Percentiles rank a stretch among this genome's conserved stretches.
Conservation (phyloP, 768 basidiomycete species). For the Hortiboletus campestris region DNA sequence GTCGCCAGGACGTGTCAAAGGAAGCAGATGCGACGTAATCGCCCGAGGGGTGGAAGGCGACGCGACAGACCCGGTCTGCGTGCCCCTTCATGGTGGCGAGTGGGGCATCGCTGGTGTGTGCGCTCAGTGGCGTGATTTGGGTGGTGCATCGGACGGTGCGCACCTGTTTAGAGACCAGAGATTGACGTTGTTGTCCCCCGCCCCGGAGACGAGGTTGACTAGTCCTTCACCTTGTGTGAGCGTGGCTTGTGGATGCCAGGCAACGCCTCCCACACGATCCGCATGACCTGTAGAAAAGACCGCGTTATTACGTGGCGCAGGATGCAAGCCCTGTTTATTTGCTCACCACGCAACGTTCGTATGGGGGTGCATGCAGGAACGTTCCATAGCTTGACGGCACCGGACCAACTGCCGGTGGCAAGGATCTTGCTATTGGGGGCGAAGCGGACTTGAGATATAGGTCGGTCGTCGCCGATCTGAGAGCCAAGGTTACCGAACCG, state of each 20-base stretch:
- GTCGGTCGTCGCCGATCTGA: slow-evolving; percentile 96
- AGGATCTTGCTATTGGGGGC: slow-evolving; percentile 86
- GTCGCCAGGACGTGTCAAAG: slow-evolving; percentile 95
- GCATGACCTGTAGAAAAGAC: slow-evolving; percentile 58
- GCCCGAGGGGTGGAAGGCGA: slow-evolving; percentile 96
- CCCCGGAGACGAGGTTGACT: slow-evolving; percentile 89
- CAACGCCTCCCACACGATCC: slow-evolving; percentile 92
- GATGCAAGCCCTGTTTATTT: neutral
- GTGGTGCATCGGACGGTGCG: slow-evolving; percentile 12
- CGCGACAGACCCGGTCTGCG: slow-evolving; percentile 84
- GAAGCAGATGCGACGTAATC: slow-evolving; percentile 91
- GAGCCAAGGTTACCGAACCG: slow-evolving; percentile 92
- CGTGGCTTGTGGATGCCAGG: slow-evolving; percentile 96
- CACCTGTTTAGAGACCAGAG: slow-evolving; percentile 89
- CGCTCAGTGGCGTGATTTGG: slow-evolving; percentile 3
- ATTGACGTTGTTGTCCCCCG: slow-evolving; percentile 80
- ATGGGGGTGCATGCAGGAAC: slow-evolving; percentile 86
- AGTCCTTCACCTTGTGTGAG: slow-evolving; percentile 56
- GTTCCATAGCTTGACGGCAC: slow-evolving; percentile 92
- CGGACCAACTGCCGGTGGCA: slow-evolving; percentile 96
- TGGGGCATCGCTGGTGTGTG: slow-evolving; percentile 66
- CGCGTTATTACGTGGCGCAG: slow-evolving; percentile 4
- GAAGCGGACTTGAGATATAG: slow-evolving; percentile 91
- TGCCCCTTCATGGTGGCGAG: slow-evolving; percentile 88
- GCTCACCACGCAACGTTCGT: slow-evolving; percentile 67